Evolutionary conservation across 1,284 basidiomycete genomes (phyloP), one percentile per base, ranked within the genome.

Genomic region (Crucibulum cyathiforme): DNA sequence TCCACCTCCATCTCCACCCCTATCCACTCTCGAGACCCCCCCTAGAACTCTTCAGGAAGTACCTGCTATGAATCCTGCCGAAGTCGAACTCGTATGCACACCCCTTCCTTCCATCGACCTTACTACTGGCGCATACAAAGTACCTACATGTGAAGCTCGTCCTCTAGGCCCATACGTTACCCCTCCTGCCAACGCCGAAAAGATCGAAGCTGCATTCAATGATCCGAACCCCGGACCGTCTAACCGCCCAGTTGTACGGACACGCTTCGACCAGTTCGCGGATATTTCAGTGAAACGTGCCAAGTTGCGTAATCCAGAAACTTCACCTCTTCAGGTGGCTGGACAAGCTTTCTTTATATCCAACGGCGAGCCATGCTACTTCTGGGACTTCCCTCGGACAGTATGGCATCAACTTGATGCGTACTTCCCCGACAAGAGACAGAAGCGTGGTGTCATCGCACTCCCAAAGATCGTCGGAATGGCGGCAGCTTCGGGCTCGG

Each of bases 311-410:
- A 65, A 80, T 62, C 78, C 85, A 46, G 77, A 80, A 54, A 70
- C 73, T 4, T 80, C 82, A 53, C 85, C 86, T 7, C 81, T 95
- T 13, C 83, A 88, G 63, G 93, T 98, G 39, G 96, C 95, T 3
- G 98, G 98, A 0, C 93, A 98, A 74, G 94, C 84, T 1, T 99
- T 98, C 82, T 98, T 97, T 82, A 95, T 99, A 78, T 98, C 96
- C 61, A 98, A 98, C 73, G 96, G 96, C 63, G 96, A 98, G 74
- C 97, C 96, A 1, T 85, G 93, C 59, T 93, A 93, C 72, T 98
- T 98, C 80, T 99, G 97, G 97, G 96, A 98, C 79, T 92, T 98
- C 73, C 85, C 91, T 31, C 87, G 95, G 8, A 79, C 87, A 3
- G 79, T 98, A n/a, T 99, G 95, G 95, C 82, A 85, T 48, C 85